Evolutionary conservation across 192 early-diverging fungal species (phyloP), one percentile per base, ranked within the genome.

Genomic region (Coemansia sp.): DNA sequence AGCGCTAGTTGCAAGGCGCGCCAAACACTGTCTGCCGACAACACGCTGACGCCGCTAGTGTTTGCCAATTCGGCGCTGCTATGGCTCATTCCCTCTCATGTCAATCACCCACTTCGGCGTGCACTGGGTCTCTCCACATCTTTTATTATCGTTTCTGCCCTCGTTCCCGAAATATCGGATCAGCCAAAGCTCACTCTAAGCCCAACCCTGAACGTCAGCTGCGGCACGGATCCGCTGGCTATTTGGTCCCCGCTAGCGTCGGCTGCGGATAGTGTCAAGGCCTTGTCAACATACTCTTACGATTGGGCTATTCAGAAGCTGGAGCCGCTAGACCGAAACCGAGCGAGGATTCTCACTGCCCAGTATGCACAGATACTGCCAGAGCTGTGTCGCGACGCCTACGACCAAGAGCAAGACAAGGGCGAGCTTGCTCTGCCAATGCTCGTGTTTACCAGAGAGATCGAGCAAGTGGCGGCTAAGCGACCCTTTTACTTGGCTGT

Each of bases 301-400:
- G 70, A 66, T 40, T 82, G 79, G 79, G 63, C 59, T 0, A 29
- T 59, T 38, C 73, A 73, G 51, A 42, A 20, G 31, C 45, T 72
- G 57, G 61, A 46, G 9, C 69, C 79, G 1, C 8, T 81, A 54
- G 79, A 76, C 22, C 45, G 79, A 11, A 64, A 82, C 47, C 47
- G 47, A 24, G 79, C 79, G 4, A 57, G 79, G 36, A 45, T 62
- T 24, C 60, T 82, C 66, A 69, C 79, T 0, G 74, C 79, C 2
- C 74, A 82, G 68, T 82, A 82, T 59, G 79, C 79, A 37, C 79
- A 82, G 61, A 70, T 82, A 14, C 61, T 82, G 35, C 79, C 79
- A 11, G 54, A 69, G 56, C 49, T 76, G 25, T 47, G 39, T 4
- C 37, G 39, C 8, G 60, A 27, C 25, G 42, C 9, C 6, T 43